Base-by-base conservation (phyloP, 805 yeast genomes). In the Yamadazyma insecticola region DNA sequence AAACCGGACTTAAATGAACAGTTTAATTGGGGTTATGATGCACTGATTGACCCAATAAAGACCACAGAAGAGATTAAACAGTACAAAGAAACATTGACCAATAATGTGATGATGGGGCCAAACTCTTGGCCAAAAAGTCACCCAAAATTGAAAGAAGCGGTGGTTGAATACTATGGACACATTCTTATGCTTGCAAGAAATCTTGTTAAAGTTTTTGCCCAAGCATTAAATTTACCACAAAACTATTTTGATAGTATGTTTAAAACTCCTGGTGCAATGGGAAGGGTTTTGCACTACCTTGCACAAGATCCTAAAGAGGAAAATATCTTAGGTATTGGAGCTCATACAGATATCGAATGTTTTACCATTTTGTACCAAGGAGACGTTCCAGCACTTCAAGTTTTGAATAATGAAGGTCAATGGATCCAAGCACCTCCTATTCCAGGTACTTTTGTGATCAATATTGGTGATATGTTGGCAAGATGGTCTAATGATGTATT, bases 401-500 rank as follows among this genome's bases (percentile, higher is more conserved):
- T 39, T 11, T 23, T 35, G n/a, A 35, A 35, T 17, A 30, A 31
- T 18, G 28, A 30, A n/a, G 42, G 42, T 4, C 34, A 35, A 24
- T 39, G 39, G 39, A 35, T 39, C 8, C 23, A 33, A 22, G 39
- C 42, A 16, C 28, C 37, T 11, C 42, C 42, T 8, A 21, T 39
- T 15, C 31, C 26, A 17, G 31, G 29, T 6, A 32, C 42, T 4
- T 31, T 39, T 32, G 42, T 39, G 4, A 29, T 39, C 17, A 39
- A 39, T 29, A 35, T 39, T 21, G 42, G 42, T 7, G 42, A 39
- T 35, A 35, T 39, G 39, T 32, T 39, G 28, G 37, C 39, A 4
- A 29, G 42, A 27, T 39, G 42, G 42, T 39, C 42, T 3, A 39
- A 39, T 24, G 39, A 39, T 29, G 37, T 32, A 3, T 39, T 39